These are phyloP conservation scores for Cornus kousa DNA, from an alignment of 148 eudicot genomes.

Conservation along the genomic window DNA sequence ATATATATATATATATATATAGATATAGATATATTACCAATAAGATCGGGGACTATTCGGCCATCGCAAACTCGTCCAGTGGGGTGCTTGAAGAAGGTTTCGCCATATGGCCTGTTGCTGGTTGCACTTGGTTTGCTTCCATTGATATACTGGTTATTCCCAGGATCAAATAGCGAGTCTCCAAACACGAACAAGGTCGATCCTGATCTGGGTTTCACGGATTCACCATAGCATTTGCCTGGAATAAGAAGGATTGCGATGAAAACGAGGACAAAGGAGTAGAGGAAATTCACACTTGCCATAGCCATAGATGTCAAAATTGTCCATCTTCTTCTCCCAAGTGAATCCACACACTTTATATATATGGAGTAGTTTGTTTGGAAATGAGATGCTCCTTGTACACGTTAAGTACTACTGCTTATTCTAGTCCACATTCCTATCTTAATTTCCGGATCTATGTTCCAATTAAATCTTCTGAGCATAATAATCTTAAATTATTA, in stretches of 20 bases:
- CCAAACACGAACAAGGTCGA: slow-evolving; percentile 45
- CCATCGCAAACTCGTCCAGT: slow-evolving; percentile 38
- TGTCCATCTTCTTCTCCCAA: background rate
- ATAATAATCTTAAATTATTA: too few relatives aligned
- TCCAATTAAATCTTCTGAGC: too few relatives aligned
- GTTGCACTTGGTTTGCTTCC: slow-evolving; percentile 16
- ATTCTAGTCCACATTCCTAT: too few relatives aligned
- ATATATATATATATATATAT: too few relatives aligned
- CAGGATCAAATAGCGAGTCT: slow-evolving; percentile 52
- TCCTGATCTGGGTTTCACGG: background rate
- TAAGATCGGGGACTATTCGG: slow-evolving; percentile 32
- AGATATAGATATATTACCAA: slow-evolving; percentile 15
- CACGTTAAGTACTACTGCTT: too few relatives aligned
- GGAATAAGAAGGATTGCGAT: background rate
- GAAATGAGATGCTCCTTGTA: too few relatives aligned
- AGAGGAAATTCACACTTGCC: background rate
- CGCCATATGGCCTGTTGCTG: slow-evolving; percentile 33
- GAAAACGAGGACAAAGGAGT: background rate
- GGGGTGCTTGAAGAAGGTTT: slow-evolving; percentile 33
- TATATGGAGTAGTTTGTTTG: too few relatives aligned
- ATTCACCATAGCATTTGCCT: background rate
- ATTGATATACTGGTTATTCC: slow-evolving; percentile 34
- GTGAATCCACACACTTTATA: background rate
- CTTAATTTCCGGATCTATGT: too few relatives aligned
- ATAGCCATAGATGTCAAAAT: background rate